These are phyloP conservation scores for Pestalotiopsis sp. DNA, from an alignment of 2,329 filamentous ascomycete genomes.

Conservation along the genomic window DNA sequence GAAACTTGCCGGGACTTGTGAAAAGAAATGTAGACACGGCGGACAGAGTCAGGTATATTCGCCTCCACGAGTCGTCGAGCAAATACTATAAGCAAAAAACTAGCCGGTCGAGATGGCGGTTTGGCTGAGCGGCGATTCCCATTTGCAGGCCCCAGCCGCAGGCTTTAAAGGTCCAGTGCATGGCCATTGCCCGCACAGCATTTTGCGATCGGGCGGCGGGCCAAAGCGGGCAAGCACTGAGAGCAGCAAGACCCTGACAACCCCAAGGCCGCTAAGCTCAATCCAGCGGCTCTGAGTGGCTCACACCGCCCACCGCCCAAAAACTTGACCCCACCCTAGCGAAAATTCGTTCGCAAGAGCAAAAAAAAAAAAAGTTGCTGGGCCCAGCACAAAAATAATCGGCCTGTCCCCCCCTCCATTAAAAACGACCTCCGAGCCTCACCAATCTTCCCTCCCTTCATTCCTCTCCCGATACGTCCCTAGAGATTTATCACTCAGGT, in stretches of 20 bases:
- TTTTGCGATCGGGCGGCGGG: background rate
- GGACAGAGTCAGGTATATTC: background rate
- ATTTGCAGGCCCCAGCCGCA: background rate
- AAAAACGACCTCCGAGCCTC: conserved; percentile 11
- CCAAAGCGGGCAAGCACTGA: background rate
- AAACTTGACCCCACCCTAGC: conserved; percentile 3
- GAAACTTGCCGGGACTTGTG: background rate
- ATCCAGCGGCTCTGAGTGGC: conserved; percentile 2
- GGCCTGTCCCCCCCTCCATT: conserved; percentile 8
- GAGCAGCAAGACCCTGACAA: background rate
- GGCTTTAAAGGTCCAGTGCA: background rate
- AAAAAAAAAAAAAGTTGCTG: conserved; percentile 12
- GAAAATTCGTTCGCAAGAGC: conserved; percentile 10
- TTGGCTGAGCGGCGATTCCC: background rate
- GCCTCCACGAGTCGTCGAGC: conserved; percentile 6
- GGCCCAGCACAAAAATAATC: conserved; percentile 12
- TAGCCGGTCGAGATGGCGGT: background rate
- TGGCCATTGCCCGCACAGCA: background rate
- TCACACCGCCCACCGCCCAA: conserved; percentile 9
- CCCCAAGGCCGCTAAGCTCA: conserved; percentile 5
- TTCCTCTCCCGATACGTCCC: conserved; percentile 21
- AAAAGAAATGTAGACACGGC: background rate
- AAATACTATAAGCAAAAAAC: background rate
- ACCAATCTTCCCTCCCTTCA: conserved; percentile 13
- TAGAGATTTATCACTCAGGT: conserved; percentile 24